Evolutionary conservation across 306 rosid genomes (phyloP).

Genomic region (Begonia peltatifolia): DNA sequence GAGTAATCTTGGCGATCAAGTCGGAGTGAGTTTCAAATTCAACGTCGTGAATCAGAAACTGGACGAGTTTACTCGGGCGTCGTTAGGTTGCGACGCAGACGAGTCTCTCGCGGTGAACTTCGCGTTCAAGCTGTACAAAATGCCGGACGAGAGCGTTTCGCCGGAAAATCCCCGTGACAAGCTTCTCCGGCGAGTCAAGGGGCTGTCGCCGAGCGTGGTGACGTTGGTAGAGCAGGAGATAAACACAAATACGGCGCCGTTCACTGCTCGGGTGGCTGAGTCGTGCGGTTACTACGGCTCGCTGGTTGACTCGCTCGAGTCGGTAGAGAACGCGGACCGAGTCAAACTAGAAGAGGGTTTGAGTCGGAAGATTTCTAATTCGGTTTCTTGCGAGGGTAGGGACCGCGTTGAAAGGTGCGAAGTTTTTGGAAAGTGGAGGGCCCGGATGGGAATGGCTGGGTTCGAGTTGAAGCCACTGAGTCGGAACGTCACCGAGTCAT

Average conservation of each 20-base stretch:
- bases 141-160: constrained; percentile 87
- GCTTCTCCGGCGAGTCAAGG: constrained; percentile 72
- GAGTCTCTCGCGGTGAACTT: constrained; percentile 57
- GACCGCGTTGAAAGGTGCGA: constrained; percentile 88
- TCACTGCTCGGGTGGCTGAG: constrained; percentile 56
- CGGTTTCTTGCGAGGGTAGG: constrained; percentile 82
- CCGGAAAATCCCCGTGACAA: constrained; percentile 76
- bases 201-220: constrained; percentile 45
- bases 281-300: constrained; percentile 37
- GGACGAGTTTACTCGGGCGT: constrained; percentile 56
- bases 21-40: constrained; percentile 31
- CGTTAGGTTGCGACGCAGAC: constrained; percentile 43
- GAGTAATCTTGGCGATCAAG: constrained; percentile 15
- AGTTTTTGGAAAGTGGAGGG: constrained; percentile 89
- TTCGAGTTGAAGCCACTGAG: constrained; percentile 45
- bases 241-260: constrained; percentile 77
- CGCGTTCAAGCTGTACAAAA: constrained; percentile 51
- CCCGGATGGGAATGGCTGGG: constrained; percentile 93
- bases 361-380: constrained; percentile 43
- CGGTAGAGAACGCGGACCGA: constrained; percentile 24
- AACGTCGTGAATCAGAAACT: constrained; percentile 19
- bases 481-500: constrained; percentile 36
- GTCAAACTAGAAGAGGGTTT: constrained; percentile 48
- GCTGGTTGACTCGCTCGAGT: constrained; percentile 48
- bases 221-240: constrained; percentile 67